Conservation (phyloP, 208 protist genomes). For the Strigomonas culicis region DNA sequence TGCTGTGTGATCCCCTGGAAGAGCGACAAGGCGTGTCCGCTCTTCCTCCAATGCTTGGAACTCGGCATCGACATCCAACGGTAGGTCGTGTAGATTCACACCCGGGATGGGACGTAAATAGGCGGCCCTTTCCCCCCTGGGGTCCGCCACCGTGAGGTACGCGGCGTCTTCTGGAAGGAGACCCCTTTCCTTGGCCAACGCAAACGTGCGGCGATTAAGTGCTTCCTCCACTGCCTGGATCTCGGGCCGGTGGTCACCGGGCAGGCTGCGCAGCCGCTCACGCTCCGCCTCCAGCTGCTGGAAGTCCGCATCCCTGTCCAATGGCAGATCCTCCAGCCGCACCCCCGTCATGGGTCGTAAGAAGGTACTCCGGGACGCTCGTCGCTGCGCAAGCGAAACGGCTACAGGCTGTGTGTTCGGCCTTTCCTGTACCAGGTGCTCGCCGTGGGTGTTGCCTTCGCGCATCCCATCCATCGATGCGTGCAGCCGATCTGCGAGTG, state of each 20-base stretch:
- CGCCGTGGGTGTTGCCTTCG: no score
- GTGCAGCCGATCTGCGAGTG: no score
- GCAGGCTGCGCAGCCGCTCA: conserved; percentile 21
- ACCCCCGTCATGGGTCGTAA: conserved; percentile 4
- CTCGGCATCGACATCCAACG: conserved; percentile 37
- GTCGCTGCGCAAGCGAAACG: not conserved
- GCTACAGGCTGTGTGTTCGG: no score
- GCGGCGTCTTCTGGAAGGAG: conserved; percentile 27
- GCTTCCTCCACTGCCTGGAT: conserved; percentile 26
- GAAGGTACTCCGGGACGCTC: not conserved
- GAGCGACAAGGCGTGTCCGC: conserved; percentile 38
- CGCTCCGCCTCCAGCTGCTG: conserved; percentile 54
- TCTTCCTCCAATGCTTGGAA: conserved; percentile 26
- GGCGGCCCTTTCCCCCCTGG: conserved; percentile 15
- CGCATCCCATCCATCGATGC: no score
- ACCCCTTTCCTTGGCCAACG: conserved; percentile 53
- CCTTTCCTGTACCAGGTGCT: no score
- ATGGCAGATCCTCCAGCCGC: not conserved
- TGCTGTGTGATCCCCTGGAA: conserved; percentile 10
- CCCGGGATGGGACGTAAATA: conserved; percentile 17
- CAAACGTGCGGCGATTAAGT: conserved; percentile 52
- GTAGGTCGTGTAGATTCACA: conserved; percentile 29
- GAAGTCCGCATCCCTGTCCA: conserved; percentile 15
- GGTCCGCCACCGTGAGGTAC: conserved; percentile 40
- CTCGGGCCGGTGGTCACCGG: conserved; percentile 19